phyloP scores from a whole-genome alignment of 179 eudicot species.

The Drosera spatulata region DNA sequence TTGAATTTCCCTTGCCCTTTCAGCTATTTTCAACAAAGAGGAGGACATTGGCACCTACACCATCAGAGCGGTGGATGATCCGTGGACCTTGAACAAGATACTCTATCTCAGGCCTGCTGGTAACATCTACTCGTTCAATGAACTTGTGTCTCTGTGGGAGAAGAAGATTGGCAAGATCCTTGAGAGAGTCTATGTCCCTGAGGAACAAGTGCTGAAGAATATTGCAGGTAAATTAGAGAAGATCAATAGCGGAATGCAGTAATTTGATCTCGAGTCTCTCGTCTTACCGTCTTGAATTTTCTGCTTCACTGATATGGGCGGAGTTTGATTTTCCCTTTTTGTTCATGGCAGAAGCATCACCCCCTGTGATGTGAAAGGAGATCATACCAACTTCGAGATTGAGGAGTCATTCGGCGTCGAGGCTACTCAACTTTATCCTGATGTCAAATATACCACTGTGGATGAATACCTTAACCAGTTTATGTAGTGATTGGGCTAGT shows the following conservation, averaged over 20 bases:
- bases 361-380: conserved; percentile 57
- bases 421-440: conserved; percentile 10
- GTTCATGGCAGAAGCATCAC: conserved; percentile 35
- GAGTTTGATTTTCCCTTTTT: background rate
- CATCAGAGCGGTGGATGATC: conserved; percentile 51
- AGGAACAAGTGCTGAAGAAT: conserved; percentile 45
- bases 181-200: conserved; percentile 33
- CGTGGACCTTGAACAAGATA: conserved; percentile 47
- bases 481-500: conserved; percentile 13
- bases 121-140: conserved; percentile 40
- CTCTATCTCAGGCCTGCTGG: conserved; percentile 45
- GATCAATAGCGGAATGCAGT: background rate
- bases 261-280: background rate
- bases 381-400: conserved; percentile 52
- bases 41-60: conserved; percentile 59
- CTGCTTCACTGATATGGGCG: background rate
- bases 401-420: conserved; percentile 59
- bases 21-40: conserved; percentile 53
- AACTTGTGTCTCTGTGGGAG: conserved; percentile 65
- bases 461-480: conserved; percentile 57
- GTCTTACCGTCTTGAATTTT: background rate
- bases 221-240: conserved; percentile 27
- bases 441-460: conserved; percentile 11
- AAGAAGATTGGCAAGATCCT: conserved; percentile 50
- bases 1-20: background rate